Evolutionary conservation across 2,329 filamentous ascomycete species (phyloP).

Genomic region (Shiraia sp.): DNA sequence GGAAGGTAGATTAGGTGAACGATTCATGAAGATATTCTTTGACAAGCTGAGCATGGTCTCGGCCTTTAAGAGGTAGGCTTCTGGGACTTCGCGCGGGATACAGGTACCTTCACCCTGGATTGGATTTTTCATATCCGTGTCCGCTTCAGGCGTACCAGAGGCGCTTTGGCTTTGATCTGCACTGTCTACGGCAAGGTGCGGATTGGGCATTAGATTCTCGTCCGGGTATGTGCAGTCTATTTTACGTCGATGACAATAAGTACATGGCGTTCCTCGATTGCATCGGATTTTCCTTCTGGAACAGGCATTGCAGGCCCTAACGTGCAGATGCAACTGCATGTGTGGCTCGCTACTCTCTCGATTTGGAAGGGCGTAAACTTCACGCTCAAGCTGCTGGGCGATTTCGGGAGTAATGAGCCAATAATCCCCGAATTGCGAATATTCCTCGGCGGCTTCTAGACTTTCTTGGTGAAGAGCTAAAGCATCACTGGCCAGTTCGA

Average conservation of each 20-base stretch:
- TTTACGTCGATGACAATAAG: conserved; percentile 10
- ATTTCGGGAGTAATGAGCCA: conserved; percentile 65
- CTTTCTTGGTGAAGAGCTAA: conserved; percentile 67
- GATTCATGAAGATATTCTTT: conserved; percentile 43
- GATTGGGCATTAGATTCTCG: no score
- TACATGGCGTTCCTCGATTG: conserved; percentile 13
- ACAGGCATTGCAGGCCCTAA: conserved; percentile 13
- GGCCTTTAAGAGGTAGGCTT: conserved; percentile 36
- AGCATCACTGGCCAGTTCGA: conserved; percentile 71
- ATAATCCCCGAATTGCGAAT: conserved; percentile 61
- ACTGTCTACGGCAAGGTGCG: no score
- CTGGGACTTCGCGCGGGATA: conserved; percentile 36
- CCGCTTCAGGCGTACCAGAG: no score
- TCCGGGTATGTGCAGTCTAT: conserved; percentile 11
- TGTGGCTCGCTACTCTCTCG: conserved; percentile 13
- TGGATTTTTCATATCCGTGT: no score
- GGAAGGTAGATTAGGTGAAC: conserved; percentile 27
- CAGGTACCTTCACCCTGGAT: background rate
- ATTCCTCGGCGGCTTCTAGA: conserved; percentile 64
- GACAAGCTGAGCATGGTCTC: conserved; percentile 37
- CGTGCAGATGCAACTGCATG: background rate
- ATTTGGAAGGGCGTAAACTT: conserved; percentile 10
- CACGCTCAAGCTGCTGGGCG: conserved; percentile 42
- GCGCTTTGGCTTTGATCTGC: no score
- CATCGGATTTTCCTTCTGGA: conserved; percentile 14